Evolutionary conservation across 2,329 filamentous ascomycete genomes (phyloP), one percentile per base, ranked within the genome.

Genomic region (Fusarium sp.): DNA sequence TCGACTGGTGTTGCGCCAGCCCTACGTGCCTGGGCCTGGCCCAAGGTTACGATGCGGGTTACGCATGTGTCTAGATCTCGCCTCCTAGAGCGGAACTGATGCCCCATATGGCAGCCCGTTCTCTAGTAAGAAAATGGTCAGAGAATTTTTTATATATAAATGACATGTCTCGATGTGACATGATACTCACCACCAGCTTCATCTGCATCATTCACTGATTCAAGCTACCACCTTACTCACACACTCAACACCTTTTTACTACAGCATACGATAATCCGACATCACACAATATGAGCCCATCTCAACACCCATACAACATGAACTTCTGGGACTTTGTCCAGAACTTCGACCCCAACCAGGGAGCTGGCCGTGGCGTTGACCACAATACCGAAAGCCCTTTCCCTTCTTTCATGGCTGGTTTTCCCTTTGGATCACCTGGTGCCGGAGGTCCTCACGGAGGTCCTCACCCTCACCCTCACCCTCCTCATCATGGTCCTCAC

Each of bases 311-410:
- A 14, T 69, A 68, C 39, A 66, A 72, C 7, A 66, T 68, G 57
- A 68, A 71, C 62, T 75, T 77, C 45, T 78, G 76, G 77, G 76
- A 82, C 56, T 82, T 81, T 57, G 48, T 81, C 67, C 77, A 77
- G 62, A 74, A 75, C 22, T 66, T 80, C 33, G 76, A 79, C 61
- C 76, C 78, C 22, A 74, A 71, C 42, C 71, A 73, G 39, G 57
- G 58, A 42, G 69, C 76, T 36, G 80, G 81, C 42, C 74, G 75
- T 18, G 80, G 81, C 46, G 78, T 82, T 56, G 82, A 83, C 59
- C 80, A 81, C 64, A 71, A 75, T 38, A 74, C 70, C 51, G 72
- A 70, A 34, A 58, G 73, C 31, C 69, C 67, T 57, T 66, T 72
- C 44, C 63, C 67, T 44, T 62, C 52, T 53, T 76, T 77, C 54